These are phyloP conservation scores for Galerina sulciceps DNA, from an alignment of 768 basidiomycete genomes.

Conservation along the genomic window DNA sequence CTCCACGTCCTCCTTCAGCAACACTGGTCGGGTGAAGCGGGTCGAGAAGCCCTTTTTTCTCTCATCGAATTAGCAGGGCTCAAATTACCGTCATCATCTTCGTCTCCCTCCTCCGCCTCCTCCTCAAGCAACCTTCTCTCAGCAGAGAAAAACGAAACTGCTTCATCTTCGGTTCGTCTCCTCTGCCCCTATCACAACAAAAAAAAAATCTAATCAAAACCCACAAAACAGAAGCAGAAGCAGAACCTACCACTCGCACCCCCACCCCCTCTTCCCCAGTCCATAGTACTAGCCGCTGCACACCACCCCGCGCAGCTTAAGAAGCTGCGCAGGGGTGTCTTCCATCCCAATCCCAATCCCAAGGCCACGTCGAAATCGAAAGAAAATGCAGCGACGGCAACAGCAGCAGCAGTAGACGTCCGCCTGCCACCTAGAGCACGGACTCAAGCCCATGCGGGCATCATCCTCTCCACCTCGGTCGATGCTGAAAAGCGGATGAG, in stretches of 20 bases:
- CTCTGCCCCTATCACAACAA: no score
- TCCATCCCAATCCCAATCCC: conserved; percentile 18
- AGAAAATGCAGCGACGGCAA: neutral
- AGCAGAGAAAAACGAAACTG: neutral
- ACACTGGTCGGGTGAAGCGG: conserved; percentile 30
- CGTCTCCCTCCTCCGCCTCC: neutral
- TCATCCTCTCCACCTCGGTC: conserved; percentile 22
- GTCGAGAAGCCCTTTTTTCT: conserved; percentile 28
- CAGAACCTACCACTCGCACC: neutral
- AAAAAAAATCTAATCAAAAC: neutral
- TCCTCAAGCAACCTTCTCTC: neutral
- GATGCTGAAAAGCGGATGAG: conserved; percentile 28
- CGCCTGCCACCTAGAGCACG: no score
- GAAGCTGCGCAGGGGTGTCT: conserved; percentile 34
- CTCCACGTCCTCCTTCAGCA: conserved; percentile 24
- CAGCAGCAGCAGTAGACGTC: neutral
- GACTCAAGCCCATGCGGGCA: conserved; percentile 14
- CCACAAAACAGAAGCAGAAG: neutral
- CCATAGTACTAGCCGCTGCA: conserved; percentile 54
- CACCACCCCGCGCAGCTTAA: conserved; percentile 44
- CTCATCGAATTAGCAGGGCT: conserved; percentile 33
- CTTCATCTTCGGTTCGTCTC: no score
- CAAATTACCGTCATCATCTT: neutral
- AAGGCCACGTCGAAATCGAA: neutral
- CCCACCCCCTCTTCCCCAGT: conserved; percentile 38